Percentiles rank a stretch among this genome's conserved stretches.
These are phyloP conservation scores for Podila epigama DNA, from an alignment of 192 early-diverging fungal genomes.

Conservation along the genomic window DNA sequence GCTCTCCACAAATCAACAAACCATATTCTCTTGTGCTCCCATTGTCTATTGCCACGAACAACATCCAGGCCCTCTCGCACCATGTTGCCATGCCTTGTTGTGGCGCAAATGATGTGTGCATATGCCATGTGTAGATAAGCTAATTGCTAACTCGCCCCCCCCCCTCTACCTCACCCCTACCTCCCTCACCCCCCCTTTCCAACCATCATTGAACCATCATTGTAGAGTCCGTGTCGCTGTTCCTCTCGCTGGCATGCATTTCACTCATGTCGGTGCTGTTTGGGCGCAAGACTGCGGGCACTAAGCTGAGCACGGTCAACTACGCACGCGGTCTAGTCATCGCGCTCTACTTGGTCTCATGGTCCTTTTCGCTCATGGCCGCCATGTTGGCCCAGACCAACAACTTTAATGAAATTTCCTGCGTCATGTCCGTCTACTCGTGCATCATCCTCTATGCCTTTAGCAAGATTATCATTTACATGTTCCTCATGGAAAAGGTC, in stretches of 20 bases:
- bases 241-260: constrained; percentile 35
- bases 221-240: constrained; percentile 28
- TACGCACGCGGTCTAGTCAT: constrained; percentile 57
- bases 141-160: background rate
- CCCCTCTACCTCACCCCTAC: background rate
- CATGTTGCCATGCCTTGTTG: background rate
- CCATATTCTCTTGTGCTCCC: no score
- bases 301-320: constrained; percentile 32
- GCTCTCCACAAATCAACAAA: no score
- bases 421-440: constrained; percentile 49
- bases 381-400: constrained; percentile 48
- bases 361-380: constrained; percentile 52
- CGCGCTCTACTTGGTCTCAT: constrained; percentile 49
- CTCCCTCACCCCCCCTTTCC: background rate
- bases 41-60: no score
- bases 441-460: constrained; percentile 51
- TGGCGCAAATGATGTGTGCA: background rate
- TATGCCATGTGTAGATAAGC: background rate
- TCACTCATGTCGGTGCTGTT: constrained; percentile 39
- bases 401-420: constrained; percentile 35
- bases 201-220: background rate
- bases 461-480: constrained; percentile 53
- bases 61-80: no score
- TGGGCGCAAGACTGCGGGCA: constrained; percentile 44
- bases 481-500: constrained; percentile 59